phyloP scores from a whole-genome alignment of 148 eudicot genomes.

The Dianthus caryophyllus region DNA sequence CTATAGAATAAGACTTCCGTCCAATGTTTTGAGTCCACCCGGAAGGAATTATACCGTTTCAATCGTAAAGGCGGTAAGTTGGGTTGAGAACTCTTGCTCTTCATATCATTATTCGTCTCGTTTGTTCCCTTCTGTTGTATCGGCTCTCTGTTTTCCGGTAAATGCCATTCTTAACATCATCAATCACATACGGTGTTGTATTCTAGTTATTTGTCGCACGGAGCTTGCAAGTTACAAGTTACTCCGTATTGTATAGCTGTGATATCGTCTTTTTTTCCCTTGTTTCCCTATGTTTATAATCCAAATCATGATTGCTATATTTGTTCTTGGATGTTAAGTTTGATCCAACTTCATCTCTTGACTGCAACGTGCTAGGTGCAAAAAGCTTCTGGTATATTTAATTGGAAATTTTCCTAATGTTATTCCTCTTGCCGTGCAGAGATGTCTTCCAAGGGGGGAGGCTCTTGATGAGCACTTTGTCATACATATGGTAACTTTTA shows the following conservation, averaged over 20 bases:
- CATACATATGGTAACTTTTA: slow-evolving; percentile 69
- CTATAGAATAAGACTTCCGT: slow-evolving; percentile 78
- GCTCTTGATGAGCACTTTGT: slow-evolving; percentile 88
- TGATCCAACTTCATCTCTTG: no score
- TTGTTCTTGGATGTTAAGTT: not conserved
- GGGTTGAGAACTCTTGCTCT: slow-evolving; percentile 4
- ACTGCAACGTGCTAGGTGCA: slow-evolving; percentile 7
- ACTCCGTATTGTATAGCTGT: not conserved
- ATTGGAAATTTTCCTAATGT: not conserved
- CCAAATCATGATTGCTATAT: not conserved
- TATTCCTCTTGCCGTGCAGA: slow-evolving; percentile 43
- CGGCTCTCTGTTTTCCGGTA: slow-evolving; percentile 1
- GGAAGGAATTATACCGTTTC: slow-evolving; percentile 81
- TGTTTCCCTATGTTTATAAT: not conserved
- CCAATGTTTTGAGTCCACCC: slow-evolving; percentile 76
- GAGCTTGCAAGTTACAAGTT: not conserved
- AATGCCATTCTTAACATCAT: not conserved
- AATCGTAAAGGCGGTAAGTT: slow-evolving; percentile 83
- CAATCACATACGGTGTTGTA: not conserved
- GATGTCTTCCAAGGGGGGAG: slow-evolving; percentile 76
- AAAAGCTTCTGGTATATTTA: not conserved
- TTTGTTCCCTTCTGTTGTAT: not conserved
- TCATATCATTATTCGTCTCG: not conserved
- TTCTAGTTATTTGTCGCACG: not conserved
- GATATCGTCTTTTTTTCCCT: not conserved